Percentiles rank a stretch among this genome's conserved stretches.
Evolutionary conservation across 805 yeast species (phyloP).

Genomic region (Saccharomycopsis amapae): DNA sequence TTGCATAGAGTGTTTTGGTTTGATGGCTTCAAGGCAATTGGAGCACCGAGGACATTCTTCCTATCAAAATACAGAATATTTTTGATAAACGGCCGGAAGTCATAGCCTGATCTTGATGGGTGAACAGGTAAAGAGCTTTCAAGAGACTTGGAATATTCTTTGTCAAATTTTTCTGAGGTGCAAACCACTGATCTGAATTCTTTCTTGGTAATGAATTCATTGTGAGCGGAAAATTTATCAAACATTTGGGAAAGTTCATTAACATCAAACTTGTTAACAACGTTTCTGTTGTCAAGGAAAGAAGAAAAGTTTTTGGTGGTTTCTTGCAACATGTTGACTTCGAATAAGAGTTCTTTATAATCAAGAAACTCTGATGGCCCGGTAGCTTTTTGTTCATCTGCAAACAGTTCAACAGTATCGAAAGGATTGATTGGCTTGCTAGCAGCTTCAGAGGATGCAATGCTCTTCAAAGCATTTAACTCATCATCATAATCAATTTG

Average conservation of each 20-base stretch:
- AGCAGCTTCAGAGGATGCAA: neutral
- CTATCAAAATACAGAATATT: neutral
- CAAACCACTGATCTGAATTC: slow-evolving; percentile 12
- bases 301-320: neutral
- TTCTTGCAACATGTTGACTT: slow-evolving; percentile 5
- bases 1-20: no score
- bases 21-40: no score
- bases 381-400: neutral
- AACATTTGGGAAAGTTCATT: slow-evolving; percentile 1
- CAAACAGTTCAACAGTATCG: no score
- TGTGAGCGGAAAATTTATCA: neutral
- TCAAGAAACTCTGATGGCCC: neutral
- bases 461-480: neutral
- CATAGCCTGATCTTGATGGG: slow-evolving; percentile 14
- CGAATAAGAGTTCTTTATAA: slow-evolving; percentile 12
- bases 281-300: neutral
- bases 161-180: slow-evolving; percentile 4
- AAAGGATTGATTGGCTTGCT: slow-evolving; percentile 2
- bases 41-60: neutral
- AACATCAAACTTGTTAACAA: neutral
- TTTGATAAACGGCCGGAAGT: slow-evolving; percentile 9
- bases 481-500: slow-evolving; percentile 1
- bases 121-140: slow-evolving; percentile 16
- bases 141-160: slow-evolving; percentile 6
- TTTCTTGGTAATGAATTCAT: slow-evolving; percentile 15